phyloP scores from a whole-genome alignment of 2,329 filamentous ascomycete species.

The Chaetomiaceae sp. region DNA sequence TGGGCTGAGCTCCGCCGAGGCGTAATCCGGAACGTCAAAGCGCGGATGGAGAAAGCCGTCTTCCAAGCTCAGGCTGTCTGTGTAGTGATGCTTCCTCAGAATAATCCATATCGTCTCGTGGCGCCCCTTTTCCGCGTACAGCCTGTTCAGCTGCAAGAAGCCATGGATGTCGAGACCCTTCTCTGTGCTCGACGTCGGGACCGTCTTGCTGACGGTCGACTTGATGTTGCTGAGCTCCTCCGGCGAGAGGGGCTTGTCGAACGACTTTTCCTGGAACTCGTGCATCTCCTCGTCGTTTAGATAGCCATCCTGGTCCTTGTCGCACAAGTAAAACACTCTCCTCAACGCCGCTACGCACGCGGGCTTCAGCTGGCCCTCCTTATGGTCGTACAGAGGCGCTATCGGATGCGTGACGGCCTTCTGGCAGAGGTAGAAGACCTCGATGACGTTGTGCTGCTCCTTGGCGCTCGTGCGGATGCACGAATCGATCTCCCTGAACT shows the following conservation, averaged over 20 bases:
- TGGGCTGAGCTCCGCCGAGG: constrained; percentile 89
- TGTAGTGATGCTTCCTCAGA: constrained; percentile 89
- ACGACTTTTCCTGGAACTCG: constrained; percentile 86
- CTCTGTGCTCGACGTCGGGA: constrained; percentile 55
- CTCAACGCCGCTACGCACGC: constrained; percentile 79
- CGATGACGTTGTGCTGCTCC: constrained; percentile 89
- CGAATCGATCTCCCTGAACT: constrained; percentile 98
- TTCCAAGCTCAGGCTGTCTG: constrained; percentile 85
- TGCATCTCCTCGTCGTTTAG: constrained; percentile 86
- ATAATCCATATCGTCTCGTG: constrained; percentile 99
- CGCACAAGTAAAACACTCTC: constrained; percentile 90
- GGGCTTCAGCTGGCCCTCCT: constrained; percentile 82
- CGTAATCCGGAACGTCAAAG: constrained; percentile 87
- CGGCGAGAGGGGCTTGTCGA: constrained; percentile 74
- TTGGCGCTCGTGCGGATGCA: constrained; percentile 92
- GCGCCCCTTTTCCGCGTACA: constrained; percentile 94
- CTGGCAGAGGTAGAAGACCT: constrained; percentile 95
- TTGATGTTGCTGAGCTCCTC: constrained; percentile 92
- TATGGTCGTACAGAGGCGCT: constrained; percentile 92
- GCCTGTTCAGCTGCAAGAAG: constrained; percentile 86
- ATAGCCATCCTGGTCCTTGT: constrained; percentile 92
- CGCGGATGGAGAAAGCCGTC: constrained; percentile 89
- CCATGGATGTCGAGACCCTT: constrained; percentile 74
- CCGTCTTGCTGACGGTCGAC: constrained; percentile 66
- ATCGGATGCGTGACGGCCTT: constrained; percentile 97